These are phyloP conservation scores for Botrytis hyacinthi DNA, from an alignment of 2,329 filamentous ascomycete species.

Conservation along the genomic window DNA sequence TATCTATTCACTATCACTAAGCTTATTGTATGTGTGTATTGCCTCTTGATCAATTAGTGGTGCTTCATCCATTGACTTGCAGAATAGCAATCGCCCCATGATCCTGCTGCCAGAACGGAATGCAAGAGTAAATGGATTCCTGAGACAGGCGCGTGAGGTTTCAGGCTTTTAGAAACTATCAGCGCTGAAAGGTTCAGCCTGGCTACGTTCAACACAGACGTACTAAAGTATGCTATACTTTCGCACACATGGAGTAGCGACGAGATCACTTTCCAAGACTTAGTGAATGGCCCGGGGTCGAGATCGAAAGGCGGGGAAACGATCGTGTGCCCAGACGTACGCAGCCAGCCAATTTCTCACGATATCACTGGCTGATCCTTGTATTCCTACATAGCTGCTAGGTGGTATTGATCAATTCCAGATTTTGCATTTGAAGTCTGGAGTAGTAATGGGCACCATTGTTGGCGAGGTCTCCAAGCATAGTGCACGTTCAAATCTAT, in stretches of 20 bases:
- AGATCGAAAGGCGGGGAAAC: too few species aligned
- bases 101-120: background rate
- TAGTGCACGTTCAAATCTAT: background rate
- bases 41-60: background rate
- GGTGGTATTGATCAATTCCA: too few species aligned
- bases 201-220: background rate
- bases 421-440: too few species aligned
- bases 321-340: too few species aligned
- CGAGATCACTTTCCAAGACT: slow-evolving; percentile 26
- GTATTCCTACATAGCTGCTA: too few species aligned
- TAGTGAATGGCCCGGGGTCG: slow-evolving; percentile 14
- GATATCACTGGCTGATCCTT: too few species aligned
- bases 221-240: slow-evolving; percentile 34
- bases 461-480: too few species aligned
- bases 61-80: background rate
- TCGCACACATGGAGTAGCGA: slow-evolving; percentile 33
- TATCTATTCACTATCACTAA: background rate
- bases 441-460: too few species aligned
- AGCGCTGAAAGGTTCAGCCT: too few species aligned
- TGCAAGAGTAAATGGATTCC: background rate
- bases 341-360: too few species aligned
- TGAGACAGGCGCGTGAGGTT: too few species aligned
- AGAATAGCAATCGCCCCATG: background rate
- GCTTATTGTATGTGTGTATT: background rate
- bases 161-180: too few species aligned